Percentiles rank a stretch among this genome's conserved stretches.
Conservation (phyloP, 2,329 filamentous ascomycete species). For the Sporothrix luriei region DNA sequence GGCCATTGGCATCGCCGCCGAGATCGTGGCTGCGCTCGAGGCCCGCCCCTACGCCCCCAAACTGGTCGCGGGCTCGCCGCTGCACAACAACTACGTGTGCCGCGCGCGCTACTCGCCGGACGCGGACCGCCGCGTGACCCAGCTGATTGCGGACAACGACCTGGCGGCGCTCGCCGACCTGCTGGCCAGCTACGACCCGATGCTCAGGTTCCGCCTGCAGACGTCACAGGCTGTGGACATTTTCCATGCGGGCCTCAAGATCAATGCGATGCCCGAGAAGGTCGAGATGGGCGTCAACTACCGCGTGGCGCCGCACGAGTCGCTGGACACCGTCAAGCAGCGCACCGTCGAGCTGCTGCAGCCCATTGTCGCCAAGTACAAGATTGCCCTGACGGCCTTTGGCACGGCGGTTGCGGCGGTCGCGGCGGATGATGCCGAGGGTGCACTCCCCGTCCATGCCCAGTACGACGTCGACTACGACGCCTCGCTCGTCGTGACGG, state of each 20-base stretch:
- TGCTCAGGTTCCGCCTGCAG: constrained; percentile 57
- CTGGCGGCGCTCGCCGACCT: constrained; percentile 49
- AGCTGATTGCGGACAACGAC: constrained; percentile 31
- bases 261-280: constrained; percentile 67
- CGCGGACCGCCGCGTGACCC: constrained; percentile 47
- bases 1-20: constrained; percentile 55
- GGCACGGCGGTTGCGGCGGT: constrained; percentile 34
- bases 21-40: constrained; percentile 54
- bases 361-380: constrained; percentile 57
- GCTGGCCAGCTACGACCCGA: constrained; percentile 46
- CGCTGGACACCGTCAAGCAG: constrained; percentile 52
- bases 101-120: constrained; percentile 51
- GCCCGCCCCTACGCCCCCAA: constrained; percentile 48
- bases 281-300: constrained; percentile 62
- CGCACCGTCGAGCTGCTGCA: constrained; percentile 55
- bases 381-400: constrained; percentile 59
- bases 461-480: constrained; percentile 48
- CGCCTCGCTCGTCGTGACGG: constrained; percentile 45
- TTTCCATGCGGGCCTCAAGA: constrained; percentile 61
- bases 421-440: not conserved
- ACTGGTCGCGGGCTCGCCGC: constrained; percentile 41
- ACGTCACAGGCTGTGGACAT: constrained; percentile 65
- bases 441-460: constrained; percentile 38
- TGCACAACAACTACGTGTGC: constrained; percentile 49
- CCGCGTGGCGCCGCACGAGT: constrained; percentile 61